Base-by-base conservation (phyloP, 176 grass and related monocot genomes). In the Zea luxurians region DNA sequence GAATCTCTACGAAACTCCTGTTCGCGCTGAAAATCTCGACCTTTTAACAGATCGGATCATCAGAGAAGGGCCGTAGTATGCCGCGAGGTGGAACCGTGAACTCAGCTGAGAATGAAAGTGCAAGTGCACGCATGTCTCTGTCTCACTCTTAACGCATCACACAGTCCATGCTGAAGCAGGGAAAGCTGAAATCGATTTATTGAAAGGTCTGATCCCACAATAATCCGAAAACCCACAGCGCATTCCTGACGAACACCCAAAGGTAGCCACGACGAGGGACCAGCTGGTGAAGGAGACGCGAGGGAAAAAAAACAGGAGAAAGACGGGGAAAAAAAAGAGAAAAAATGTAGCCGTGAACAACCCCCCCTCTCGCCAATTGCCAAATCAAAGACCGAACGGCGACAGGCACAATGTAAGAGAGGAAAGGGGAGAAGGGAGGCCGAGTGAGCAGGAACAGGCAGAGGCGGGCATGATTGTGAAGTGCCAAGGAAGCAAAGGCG, bases 401-500 rank as follows among this genome's bases (percentile, higher is more conserved):
- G 4, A 34, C 35, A n/a, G 38, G 6, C 10, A 72, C 37, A 54
- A 53, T 0, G 5, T 7, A 13, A 7, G 20, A 4, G 38, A 59
- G 0, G 1, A 15, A 12, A 27, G 21, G 59, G 21, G 59, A 11
- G 21, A 15, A 2, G 13, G 64, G 71, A 49, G 70, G 76, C 9
- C 20, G 66, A n/a, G 65, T 16, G 60, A 48, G 84, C n/a, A 76
- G 61, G 48, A 61, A 34, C 59, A 2, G 2, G 20, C 20, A 61
- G 7, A 65, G 78, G n/a, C 53, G n/a, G 71, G 60, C 71, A 90
- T 83, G 68, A 85, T 82, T 82, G 78, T 74, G 73, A 86, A 86
- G 87, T 85, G 86, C 37, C 57, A 27, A 75, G 36, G 87, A 81
- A 77, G 82, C 77, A 77, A 89, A 89, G 77, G 64, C 57, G 69